phyloP scores from a whole-genome alignment of 2,329 filamentous ascomycete genomes.

The Alternaria sp. region DNA sequence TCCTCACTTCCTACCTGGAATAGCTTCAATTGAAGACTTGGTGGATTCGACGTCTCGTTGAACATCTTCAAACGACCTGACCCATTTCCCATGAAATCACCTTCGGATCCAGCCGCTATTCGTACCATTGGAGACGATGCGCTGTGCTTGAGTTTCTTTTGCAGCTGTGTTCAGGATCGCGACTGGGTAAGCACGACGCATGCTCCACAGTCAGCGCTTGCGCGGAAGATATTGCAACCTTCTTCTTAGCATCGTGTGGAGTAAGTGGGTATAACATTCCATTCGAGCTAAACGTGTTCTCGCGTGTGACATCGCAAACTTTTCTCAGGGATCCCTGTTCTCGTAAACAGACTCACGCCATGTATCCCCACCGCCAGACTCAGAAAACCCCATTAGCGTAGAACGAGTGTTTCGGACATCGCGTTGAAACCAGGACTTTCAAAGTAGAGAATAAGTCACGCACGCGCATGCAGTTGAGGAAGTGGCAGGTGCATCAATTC shows the following conservation, averaged over 20 bases:
- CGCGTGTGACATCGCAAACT: background rate
- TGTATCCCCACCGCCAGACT: background rate
- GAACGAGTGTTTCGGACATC: background rate
- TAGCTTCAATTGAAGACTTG: background rate
- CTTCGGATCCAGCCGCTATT: background rate
- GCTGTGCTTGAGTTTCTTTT: background rate
- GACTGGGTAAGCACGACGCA: background rate
- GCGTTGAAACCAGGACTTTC: background rate
- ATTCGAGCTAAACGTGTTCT: background rate
- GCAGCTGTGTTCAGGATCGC: background rate
- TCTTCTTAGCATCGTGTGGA: constrained; percentile 4
- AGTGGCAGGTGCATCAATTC: constrained; percentile 34
- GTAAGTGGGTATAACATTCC: background rate
- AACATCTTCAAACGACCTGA: background rate
- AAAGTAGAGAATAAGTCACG: background rate
- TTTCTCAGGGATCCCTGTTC: background rate
- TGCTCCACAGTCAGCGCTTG: background rate
- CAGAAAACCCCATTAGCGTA: background rate
- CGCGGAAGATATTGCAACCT: constrained; percentile 1
- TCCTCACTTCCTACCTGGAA: background rate
- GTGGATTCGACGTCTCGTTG: background rate
- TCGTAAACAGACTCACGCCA: background rate
- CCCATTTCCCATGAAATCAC: background rate
- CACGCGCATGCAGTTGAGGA: background rate
- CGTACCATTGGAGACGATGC: background rate